Base-by-base conservation (phyloP, 768 basidiomycete genomes). In the Vishniacozyma victoriae region DNA sequence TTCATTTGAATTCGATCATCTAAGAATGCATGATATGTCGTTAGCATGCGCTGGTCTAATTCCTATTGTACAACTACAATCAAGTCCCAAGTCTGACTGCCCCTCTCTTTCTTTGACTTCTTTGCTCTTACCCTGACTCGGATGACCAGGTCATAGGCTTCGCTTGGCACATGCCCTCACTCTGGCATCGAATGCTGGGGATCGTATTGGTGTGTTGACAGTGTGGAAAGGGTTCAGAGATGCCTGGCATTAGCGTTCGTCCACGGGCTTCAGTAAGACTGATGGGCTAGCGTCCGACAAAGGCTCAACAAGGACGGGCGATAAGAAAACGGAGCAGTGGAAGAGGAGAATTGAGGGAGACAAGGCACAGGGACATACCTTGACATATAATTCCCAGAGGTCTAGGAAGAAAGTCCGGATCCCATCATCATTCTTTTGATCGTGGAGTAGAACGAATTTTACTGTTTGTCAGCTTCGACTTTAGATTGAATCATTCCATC, bases 371-470 rank as follows among this genome's bases (percentile, higher is more conserved):
- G n/a, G n/a, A n/a, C n/a, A n/a, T n/a, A n/a, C 95, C 84, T 99
- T 99, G 40, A 93, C 81, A 74, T 93, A 97, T 60, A 86, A 64
- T 77, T 99, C 95, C 93, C 95, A 99, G 23, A 93, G 84, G 7
- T 97, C 95, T 62, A 80, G 81, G 64, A 99, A 86, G 77, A 99
- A 99, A 46, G 78, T 72, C 44, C 84, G 80, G 71, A 97, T 96
- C 4, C 93, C 92, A 41, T 97, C 95, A 73, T 99, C 93, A 74
- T 95, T 96, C 78, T 89, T 93, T 6, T 78, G 78, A 72, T 97
- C 95, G 73, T 97, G 95, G 48, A 99, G 75, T 48, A 99, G 75
- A 44, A 99, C 76, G 71, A 99, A 87, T 73, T 96, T 97, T 76
- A 88, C 95, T 97, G 67, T n/a, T n/a, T n/a, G n/a, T n/a, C n/a